Base-by-base conservation (phyloP, 768 basidiomycete genomes). In the Russula foetens region DNA sequence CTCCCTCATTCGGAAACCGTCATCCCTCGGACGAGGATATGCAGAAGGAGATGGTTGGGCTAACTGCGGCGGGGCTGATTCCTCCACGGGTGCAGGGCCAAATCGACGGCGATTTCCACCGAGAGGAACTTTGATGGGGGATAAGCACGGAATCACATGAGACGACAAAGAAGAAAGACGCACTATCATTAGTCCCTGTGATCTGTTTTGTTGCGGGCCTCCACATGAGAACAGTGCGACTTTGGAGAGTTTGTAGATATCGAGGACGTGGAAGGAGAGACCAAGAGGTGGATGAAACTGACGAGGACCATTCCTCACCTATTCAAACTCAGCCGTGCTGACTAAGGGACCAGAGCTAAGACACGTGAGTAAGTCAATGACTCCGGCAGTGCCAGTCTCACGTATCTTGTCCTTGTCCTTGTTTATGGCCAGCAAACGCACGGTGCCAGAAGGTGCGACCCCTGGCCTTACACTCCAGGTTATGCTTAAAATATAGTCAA, bases 161-260 rank as follows among this genome's bases (percentile, higher is more conserved):
- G 28, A 49, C 50, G 11, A 15, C 51, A 43, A 56, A 0, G 9
- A 33, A 21, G 48, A n/a, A n/a, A 46, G 33, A 75, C 83, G 68
- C 41, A 90, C 92, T 88, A 47, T 96, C 93, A 67, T 97, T 97
- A 23, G 93, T 95, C 59, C 93, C 94, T 41, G 90, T 90, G 29
- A 94, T 88, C 74, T 92, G 87, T 67, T 85, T 85, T 59, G 91
- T 91, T 64, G 91, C 89, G 58, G 90, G 90, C 74, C 85, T 86
- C 89, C 90, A 92, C 90, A 92, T 91, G 64, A 68, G 73, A 55
- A 64, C 26, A 60, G 57, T 33, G 45, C 58, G 63, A 51, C n/a
- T 29, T 33, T 49, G 29, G 23, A 17, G 56, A 35, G 49, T 31
- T 26, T 19, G 48, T 14, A 47, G 35, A 58, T 63, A 67, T 57